Evolutionary conservation across 176 grass and related monocot genomes (phyloP), one percentile per base, ranked within the genome.

Genomic region (Pontederia crassipes): DNA sequence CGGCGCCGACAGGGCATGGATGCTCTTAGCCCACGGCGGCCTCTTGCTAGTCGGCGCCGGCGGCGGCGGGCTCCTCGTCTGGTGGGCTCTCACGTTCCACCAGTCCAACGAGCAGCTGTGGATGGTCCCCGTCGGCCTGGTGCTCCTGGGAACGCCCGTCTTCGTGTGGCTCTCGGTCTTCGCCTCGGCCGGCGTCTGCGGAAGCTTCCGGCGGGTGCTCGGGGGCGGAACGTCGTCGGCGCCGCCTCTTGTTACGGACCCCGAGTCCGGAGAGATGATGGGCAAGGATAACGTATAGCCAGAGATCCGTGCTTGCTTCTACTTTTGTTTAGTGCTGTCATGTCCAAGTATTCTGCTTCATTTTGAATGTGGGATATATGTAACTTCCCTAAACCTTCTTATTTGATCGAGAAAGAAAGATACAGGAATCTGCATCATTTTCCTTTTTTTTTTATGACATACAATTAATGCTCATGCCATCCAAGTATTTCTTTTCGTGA

Each of bases 91-190:
- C 6, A 72, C 70, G 20, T 89, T 87, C 71, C 90, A 87, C 64
- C 86, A 77, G 2, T 55, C 67, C 1, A 82, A 89, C 71, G 72
- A 69, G n/a, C 83, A 71, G 40, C 74, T 89, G 2, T 95, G 90
- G 90, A 95, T 89, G 90, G 90, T 95, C 32, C 86, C 90, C 10
- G 40, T 82, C 27, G 80, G 90, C 45, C 79, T 95, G 60, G 57
- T 95, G 28, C 70, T 89, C 60, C 72, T 79, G 10, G 71, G 86
- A 63, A 95, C 90, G 16, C 83, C 86, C 17, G 16, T 67, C 48
- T 8, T 87, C 58, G 75, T 86, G 53, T 86, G 75, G 72, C 52
- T 75, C 55, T 82, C 90, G 3, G 72, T 89, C 20, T 60, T 61
- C 56, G 52, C 77, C 67, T 81, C 86, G 27, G 28, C 86, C 27